These are phyloP conservation scores for Amyloporia xantha DNA, from an alignment of 768 basidiomycete genomes.

Conservation along the genomic window DNA sequence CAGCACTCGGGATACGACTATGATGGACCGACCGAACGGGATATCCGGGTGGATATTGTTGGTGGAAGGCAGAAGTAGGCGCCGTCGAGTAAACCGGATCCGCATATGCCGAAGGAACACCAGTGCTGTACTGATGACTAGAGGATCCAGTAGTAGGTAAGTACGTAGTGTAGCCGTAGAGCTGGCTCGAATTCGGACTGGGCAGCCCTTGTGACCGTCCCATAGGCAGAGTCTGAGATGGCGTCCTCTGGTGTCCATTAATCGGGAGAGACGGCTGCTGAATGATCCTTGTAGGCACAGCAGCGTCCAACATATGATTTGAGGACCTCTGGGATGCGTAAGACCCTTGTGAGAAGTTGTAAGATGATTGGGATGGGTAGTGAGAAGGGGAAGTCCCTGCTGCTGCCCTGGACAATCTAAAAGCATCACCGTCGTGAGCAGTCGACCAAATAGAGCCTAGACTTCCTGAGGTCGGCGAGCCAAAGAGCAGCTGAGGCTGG, in stretches of 20 bases:
- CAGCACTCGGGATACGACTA: not conserved
- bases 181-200: slow-evolving; percentile 7
- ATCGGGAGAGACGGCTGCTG: slow-evolving; percentile 9
- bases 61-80: not conserved
- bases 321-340: not conserved
- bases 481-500: slow-evolving; percentile 44
- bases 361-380: not conserved
- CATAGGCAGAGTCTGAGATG: too few relatives aligned
- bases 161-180: slow-evolving; percentile 8
- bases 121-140: slow-evolving; percentile 11
- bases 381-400: slow-evolving; percentile 6
- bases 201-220: not conserved
- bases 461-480: slow-evolving; percentile 30
- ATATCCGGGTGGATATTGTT: not conserved
- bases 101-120: slow-evolving; percentile 12
- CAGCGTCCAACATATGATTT: not conserved
- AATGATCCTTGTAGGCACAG: not conserved
- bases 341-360: not conserved
- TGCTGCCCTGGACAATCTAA: slow-evolving; percentile 8
- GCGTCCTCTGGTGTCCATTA: slow-evolving; percentile 4
- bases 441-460: slow-evolving; percentile 60
- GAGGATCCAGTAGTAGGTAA: too few relatives aligned
- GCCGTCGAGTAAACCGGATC: slow-evolving; percentile 12
- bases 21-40: not conserved
- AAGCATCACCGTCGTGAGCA: slow-evolving; percentile 37